Base-by-base conservation (phyloP, 176 grass and related monocot species). In the Tillandsia leiboldiana region DNA sequence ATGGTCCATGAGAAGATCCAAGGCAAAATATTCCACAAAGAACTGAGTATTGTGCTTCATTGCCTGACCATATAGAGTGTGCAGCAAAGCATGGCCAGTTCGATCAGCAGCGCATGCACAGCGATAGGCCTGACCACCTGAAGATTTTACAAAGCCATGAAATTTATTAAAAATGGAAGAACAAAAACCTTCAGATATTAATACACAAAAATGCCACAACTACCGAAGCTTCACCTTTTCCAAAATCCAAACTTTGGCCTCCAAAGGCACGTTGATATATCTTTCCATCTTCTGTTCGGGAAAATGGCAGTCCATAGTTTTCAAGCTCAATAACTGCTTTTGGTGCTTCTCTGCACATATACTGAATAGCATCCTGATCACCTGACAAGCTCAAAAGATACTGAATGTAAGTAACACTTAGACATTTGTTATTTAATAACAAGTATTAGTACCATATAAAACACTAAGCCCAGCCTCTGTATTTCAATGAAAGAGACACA, bases 281-380 rank as follows among this genome's bases (percentile, higher is more conserved):
- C 72, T 94, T 99, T 62, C 95, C 95, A 85, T 99, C 90, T 83
- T 99, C 95, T 65, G 95, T 99, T 78, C 95, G 81, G 12, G 95
- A 99, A 69, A 99, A 99, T 73, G 95, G 95, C 50, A 99, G 80
- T 22, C 95, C 95, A 73, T 99, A 99, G 70, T 99, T 99, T 77
- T 99, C 95, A 66, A 99, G 90, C 56, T 99, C 95, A 74, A 99
- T 99, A 80, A 99, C 95, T 78, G 95, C 95, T 80, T 99, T 99
- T 82, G 95, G 95, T 75, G 95, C 95, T 90, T 99, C 95, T 84
- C 95, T 99, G 77, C 95, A 99, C 95, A 99, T 99, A 74, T 99
- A 99, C 28, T 99, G 90, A 75, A 99, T 90, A 76, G 95, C 79
- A 90, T 99, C 95, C 64, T 99, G 95, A 70, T 99, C 95, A 75